These are phyloP conservation scores for Cercis canadensis DNA, from an alignment of 306 rosid species.

Conservation along the genomic window DNA sequence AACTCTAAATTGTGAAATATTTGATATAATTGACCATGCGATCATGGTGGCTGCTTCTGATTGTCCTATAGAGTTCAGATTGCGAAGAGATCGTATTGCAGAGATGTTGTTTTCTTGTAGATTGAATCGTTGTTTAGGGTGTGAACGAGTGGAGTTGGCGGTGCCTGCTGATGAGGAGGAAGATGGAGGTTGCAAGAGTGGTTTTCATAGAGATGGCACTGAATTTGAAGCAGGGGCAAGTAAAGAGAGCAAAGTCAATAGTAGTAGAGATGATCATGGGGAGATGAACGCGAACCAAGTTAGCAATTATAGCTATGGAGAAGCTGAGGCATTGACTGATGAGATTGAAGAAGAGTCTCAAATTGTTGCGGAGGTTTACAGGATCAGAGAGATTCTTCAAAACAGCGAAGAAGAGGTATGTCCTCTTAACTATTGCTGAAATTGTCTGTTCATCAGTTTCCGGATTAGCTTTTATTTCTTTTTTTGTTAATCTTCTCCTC, in stretches of 20 bases:
- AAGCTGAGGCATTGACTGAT: conserved; percentile 93
- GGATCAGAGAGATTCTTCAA: conserved; percentile 70
- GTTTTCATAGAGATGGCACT: conserved; percentile 45
- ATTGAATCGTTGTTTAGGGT: conserved; percentile 68
- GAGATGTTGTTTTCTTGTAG: conserved; percentile 67
- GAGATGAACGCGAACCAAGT: conserved; percentile 53
- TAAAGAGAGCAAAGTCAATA: conserved; percentile 82
- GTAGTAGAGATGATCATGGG: conserved; percentile 53
- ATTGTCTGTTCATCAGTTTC: neutral
- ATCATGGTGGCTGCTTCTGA: conserved; percentile 89
- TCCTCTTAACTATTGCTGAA: neutral
- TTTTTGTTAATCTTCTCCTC: neutral
- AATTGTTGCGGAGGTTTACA: conserved; percentile 65
- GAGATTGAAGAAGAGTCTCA: conserved; percentile 79
- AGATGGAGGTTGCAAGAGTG: conserved; percentile 45
- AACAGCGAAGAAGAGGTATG: conserved; percentile 60
- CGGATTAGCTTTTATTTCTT: neutral
- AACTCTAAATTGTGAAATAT: conserved; percentile 69
- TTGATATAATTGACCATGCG: conserved; percentile 81
- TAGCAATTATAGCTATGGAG: conserved; percentile 71
- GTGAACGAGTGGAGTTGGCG: conserved; percentile 63
- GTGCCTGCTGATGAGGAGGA: conserved; percentile 46
- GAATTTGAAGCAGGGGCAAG: conserved; percentile 74
- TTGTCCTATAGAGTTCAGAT: conserved; percentile 77
- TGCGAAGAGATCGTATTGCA: conserved; percentile 78